These are phyloP conservation scores for Tetrahymena malaccensis DNA, from an alignment of 73 alveolate species.

Conservation along the genomic window DNA sequence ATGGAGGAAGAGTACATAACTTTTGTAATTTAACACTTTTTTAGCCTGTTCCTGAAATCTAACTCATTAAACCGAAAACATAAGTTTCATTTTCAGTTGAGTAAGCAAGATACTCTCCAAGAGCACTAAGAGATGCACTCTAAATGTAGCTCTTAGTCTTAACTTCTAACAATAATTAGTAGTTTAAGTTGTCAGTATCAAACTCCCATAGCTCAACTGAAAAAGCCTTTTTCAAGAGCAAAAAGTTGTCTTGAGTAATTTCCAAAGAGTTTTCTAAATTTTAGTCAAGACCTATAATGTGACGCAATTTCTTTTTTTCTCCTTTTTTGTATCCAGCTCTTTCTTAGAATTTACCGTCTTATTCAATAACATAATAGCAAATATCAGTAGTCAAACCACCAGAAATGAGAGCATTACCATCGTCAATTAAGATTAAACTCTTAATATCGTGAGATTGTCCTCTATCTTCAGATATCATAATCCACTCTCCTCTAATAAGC, in stretches of 20 bases:
- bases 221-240: not conserved
- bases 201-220: not conserved
- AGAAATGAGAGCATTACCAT: not conserved
- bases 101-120: not conserved
- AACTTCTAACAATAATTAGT: not conserved
- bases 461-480: not conserved
- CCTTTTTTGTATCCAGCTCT: not conserved
- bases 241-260: not conserved
- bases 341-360: not conserved
- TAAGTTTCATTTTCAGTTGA: not conserved
- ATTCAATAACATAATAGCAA: not conserved
- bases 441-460: not conserved
- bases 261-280: not conserved
- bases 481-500: not conserved
- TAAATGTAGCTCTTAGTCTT: not conserved
- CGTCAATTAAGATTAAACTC: not conserved
- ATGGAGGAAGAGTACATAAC: not conserved
- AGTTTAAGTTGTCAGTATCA: not conserved
- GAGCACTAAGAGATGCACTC: not conserved
- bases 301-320: not conserved
- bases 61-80: not conserved
- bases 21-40: not conserved
- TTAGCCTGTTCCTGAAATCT: not conserved
- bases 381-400: not conserved
- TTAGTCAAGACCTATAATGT: not conserved